These are phyloP conservation scores for Lagenidium sp. DNA, from an alignment of 352 stramenopile genomes.

Conservation along the genomic window DNA sequence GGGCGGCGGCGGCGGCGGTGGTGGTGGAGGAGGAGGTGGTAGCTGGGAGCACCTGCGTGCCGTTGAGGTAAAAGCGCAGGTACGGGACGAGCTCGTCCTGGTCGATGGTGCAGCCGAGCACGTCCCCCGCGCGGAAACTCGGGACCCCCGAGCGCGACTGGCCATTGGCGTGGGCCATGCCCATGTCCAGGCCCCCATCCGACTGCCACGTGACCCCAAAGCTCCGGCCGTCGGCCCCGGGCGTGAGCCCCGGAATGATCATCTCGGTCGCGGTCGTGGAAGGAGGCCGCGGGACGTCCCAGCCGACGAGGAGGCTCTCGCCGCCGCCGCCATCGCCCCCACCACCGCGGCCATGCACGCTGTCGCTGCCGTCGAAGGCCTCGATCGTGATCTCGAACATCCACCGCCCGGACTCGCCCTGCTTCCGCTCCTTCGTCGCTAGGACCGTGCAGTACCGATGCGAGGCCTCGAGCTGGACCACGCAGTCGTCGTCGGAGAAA, in stretches of 20 bases:
- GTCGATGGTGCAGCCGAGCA: conserved; percentile 70
- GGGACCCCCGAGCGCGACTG: conserved; percentile 54
- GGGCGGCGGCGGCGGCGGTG: not conserved
- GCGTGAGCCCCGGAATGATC: conserved; percentile 50
- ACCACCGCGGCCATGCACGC: too few species aligned
- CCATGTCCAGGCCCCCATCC: conserved; percentile 62
- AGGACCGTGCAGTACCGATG: conserved; percentile 63
- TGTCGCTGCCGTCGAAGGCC: too few species aligned
- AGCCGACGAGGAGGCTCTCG: conserved; percentile 71
- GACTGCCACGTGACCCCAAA: conserved; percentile 73
- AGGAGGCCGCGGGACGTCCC: conserved; percentile 40
- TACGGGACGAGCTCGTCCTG: conserved; percentile 56
- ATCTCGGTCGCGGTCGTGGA: not conserved
- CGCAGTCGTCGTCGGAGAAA: conserved; percentile 66
- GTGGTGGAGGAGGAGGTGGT: not conserved
- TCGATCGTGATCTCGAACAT: conserved; percentile 51
- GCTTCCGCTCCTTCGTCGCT: conserved; percentile 57
- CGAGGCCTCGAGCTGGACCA: conserved; percentile 54
- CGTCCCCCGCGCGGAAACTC: conserved; percentile 54
- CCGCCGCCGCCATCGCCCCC: conserved; percentile 49
- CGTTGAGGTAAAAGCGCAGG: conserved; percentile 72
- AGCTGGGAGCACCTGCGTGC: conserved; percentile 44
- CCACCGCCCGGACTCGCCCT: conserved; percentile 67
- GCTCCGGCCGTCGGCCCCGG: conserved; percentile 37
- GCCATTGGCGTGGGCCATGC: conserved; percentile 62